Conservation (phyloP, 768 basidiomycete genomes). For the Pulveroboletus sp. region DNA sequence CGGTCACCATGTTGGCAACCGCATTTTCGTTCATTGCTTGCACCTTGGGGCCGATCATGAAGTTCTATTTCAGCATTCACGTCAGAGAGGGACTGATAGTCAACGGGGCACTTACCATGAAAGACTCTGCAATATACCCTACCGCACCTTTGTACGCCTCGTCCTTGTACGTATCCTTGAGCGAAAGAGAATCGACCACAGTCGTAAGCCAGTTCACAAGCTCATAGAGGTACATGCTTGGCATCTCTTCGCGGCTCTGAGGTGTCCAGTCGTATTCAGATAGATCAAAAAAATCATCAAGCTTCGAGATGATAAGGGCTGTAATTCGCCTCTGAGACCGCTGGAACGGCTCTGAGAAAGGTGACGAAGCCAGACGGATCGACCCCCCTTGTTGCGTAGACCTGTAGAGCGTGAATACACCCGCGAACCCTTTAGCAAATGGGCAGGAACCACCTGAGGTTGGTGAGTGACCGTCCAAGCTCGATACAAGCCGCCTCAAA, state of each 20-base stretch:
- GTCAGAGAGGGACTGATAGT: constrained; percentile 1
- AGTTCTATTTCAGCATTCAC: constrained; percentile 45
- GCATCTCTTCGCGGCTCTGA: constrained; percentile 58
- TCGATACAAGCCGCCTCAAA: constrained; percentile 83
- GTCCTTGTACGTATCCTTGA: constrained; percentile 83
- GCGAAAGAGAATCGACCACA: constrained; percentile 83
- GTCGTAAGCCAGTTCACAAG: constrained; percentile 95
- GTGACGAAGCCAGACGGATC: constrained; percentile 60
- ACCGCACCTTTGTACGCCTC: constrained; percentile 86
- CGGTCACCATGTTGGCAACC: constrained; percentile 77
- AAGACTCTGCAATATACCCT: constrained; percentile 78
- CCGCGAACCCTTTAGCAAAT: neutral
- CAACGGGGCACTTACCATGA: constrained; percentile 61
- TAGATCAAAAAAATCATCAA: constrained; percentile 93
- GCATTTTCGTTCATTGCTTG: constrained; percentile 85
- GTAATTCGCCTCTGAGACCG: constrained; percentile 74
- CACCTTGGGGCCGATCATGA: constrained; percentile 72
- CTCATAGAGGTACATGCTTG: constrained; percentile 93
- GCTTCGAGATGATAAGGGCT: constrained; percentile 80
- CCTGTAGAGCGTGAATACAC: constrained; percentile 36
- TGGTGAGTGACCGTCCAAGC: constrained; percentile 78
- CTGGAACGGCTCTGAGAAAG: constrained; percentile 67
- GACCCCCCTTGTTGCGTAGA: constrained; percentile 80
- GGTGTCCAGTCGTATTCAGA: constrained; percentile 96
- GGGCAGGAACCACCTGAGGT: constrained; percentile 55